Percentiles rank a stretch among this genome's conserved stretches.
Evolutionary conservation across 306 rosid genomes (phyloP).

Genomic region (Carpinus viminea): DNA sequence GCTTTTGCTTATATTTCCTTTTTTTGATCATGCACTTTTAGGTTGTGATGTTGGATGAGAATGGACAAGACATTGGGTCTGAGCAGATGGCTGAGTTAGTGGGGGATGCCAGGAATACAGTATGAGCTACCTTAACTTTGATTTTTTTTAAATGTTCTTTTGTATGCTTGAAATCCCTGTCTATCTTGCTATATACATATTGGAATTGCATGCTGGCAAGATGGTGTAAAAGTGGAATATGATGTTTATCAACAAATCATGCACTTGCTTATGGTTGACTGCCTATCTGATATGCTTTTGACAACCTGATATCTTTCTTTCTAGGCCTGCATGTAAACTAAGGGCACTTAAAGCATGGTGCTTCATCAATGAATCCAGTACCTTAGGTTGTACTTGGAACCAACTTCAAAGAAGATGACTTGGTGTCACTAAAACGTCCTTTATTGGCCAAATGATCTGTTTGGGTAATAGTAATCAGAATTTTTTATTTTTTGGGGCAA

Average conservation of each 20-base stretch:
- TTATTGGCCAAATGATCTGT: not conserved
- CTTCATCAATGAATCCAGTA: too few species aligned
- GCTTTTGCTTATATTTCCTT: constrained; percentile 11
- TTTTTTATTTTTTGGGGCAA: not conserved
- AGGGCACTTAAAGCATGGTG: too few species aligned
- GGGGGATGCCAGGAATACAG: constrained; percentile 81
- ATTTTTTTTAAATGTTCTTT: constrained; percentile 19
- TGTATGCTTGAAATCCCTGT: constrained; percentile 3
- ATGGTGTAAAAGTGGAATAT: not conserved
- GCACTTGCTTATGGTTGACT: not conserved
- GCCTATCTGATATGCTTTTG: not conserved
- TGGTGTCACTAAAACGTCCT: not conserved
- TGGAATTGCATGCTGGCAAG: not conserved
- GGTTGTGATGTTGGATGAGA: constrained; percentile 96
- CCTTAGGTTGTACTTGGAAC: not conserved
- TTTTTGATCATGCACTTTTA: constrained; percentile 33
- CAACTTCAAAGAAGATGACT: constrained; percentile 10
- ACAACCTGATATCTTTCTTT: not conserved
- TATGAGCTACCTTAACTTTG: constrained; percentile 25
- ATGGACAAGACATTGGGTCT: constrained; percentile 64
- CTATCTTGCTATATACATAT: not conserved
- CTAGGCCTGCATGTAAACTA: not conserved
- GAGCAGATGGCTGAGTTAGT: constrained; percentile 83
- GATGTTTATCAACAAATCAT: not conserved
- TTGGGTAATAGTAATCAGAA: not conserved